Evolutionary conservation across 2,329 filamentous ascomycete species (phyloP).

Genomic region (Ciborinia camelliae): DNA sequence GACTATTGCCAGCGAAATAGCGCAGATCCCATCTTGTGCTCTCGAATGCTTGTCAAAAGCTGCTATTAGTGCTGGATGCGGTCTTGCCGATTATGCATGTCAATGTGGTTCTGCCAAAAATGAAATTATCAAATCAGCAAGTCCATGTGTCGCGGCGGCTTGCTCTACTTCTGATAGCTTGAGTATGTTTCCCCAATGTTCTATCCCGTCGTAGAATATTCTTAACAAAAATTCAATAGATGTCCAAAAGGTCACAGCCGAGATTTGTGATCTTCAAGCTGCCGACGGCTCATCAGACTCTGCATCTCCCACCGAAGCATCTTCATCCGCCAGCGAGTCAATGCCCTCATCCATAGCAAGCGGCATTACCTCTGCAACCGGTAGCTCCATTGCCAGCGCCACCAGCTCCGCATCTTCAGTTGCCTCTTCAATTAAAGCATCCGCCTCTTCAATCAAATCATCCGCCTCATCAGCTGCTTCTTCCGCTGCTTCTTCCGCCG

Average conservation of each 20-base stretch:
- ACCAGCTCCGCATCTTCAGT: background rate
- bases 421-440: background rate
- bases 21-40: constrained; percentile 29
- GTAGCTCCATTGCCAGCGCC: background rate
- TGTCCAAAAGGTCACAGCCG: background rate
- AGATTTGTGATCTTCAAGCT: constrained; percentile 6
- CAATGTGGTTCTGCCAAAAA: constrained; percentile 26
- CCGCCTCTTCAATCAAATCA: background rate
- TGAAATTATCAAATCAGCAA: constrained; percentile 25
- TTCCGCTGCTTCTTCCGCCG: background rate
- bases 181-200: constrained; percentile 24
- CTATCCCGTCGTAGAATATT: background rate
- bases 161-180: constrained; percentile 28
- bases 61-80: constrained; percentile 25
- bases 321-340: constrained; percentile 6
- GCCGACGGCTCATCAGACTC: background rate
- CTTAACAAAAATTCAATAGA: background rate
- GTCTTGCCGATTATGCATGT: constrained; percentile 27
- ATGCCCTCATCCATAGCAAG: background rate
- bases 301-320: constrained; percentile 8
- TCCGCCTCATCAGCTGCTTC: background rate
- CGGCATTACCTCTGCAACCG: background rate
- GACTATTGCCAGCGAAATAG: constrained; percentile 20
- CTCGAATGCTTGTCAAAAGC: constrained; percentile 27
- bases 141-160: constrained; percentile 27